Evolutionary conservation across 2,329 filamentous ascomycete genomes (phyloP), one percentile per base, ranked within the genome.

Genomic region (Eutypella sp.): DNA sequence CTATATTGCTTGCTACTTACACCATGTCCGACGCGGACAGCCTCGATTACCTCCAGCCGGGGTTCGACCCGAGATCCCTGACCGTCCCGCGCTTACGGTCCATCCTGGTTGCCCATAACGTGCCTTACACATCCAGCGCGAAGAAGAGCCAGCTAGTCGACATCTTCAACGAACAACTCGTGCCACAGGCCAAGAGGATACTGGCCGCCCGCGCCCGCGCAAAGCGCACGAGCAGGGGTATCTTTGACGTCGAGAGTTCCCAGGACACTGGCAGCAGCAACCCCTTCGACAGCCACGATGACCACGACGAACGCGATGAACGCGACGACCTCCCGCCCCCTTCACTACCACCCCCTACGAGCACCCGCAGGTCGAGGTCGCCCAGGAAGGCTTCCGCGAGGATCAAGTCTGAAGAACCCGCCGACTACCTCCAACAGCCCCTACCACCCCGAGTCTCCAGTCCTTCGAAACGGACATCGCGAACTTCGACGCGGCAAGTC

Each of bases 111-210:
- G 86, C 83, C 54, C 89, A 99, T 70, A 87, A 90, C 63, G 74
- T 97, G 59, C 71, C 82, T 31, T 97, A 96, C 63, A 85, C 91
- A 5, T 84, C 89, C 0, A 91, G 84, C 4, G 90, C 93, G 11
- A 99, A 97, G 72, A 99, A 99, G 72, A 73, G 82, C 0, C 85
- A 95, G 61, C 81, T 99, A 19, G 76, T 99, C 49, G 82, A 87
- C 7, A 81, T 97, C 40, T 90, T 99, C 67, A 83, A 85, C 61
- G 75, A 86, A 25, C 74, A 93, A 52, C 78, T 99, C 23, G 70
- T 88, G 4, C 87, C 92, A 0, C 85, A 92, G 57, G 85, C 89
- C 2, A 79, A 80, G 54, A 87, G 85, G 66, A 78, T 97, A 20
- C 75, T 95, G 25, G 78, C 80, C 11, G 82, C 85, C 43, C 82